Percentiles rank a stretch among this genome's conserved stretches.
phyloP scores from a whole-genome alignment of 2,329 filamentous ascomycete genomes.

The Fulvia fulva region DNA sequence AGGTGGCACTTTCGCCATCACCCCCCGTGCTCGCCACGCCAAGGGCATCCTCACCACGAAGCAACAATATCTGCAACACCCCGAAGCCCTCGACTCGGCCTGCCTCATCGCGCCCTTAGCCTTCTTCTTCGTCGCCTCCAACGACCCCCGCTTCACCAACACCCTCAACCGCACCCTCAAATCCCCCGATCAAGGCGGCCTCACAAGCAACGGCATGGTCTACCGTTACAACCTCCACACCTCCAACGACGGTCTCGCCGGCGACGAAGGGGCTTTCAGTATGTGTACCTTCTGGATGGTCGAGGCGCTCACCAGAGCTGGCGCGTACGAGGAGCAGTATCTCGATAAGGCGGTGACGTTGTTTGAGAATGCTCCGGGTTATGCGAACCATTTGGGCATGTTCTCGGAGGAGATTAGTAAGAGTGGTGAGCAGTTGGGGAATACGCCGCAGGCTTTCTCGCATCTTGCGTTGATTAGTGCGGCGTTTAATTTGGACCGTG shows the following conservation, averaged over 20 bases:
- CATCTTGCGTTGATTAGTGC: not conserved
- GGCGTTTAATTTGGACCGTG: not conserved
- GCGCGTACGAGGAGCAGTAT: not conserved
- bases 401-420: conserved; percentile 1
- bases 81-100: conserved; percentile 66
- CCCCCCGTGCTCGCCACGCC: not conserved
- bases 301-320: not conserved
- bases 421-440: not conserved
- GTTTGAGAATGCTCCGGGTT: not conserved
- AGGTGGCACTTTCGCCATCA: not conserved
- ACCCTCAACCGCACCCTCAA: conserved; percentile 70
- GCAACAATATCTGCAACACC: conserved; percentile 46
- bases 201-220: conserved; percentile 45
- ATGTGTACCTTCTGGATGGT: not conserved
- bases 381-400: not conserved
- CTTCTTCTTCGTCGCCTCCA: conserved; percentile 75
- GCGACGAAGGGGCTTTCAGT: not conserved
- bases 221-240: not conserved
- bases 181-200: conserved; percentile 68
- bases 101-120: conserved; percentile 73
- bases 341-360: not conserved
- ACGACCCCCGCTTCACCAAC: conserved; percentile 69
- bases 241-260: not conserved
- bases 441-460: not conserved
- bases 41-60: not conserved